Base-by-base conservation (phyloP, 179 eudicot genomes). In the Monotropa hypopitys region DNA sequence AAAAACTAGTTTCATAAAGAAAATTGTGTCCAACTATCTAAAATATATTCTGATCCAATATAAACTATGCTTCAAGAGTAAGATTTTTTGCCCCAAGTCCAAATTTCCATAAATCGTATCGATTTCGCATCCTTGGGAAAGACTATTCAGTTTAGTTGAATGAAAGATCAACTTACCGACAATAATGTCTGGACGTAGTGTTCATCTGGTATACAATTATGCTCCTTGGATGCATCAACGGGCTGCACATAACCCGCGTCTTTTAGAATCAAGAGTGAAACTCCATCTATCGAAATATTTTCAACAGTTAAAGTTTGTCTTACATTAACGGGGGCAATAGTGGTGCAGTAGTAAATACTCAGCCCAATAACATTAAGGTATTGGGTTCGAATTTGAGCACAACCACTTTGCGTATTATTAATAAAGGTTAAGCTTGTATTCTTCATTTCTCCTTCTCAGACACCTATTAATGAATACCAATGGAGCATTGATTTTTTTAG, bases 171-270 rank as follows among this genome's bases (percentile, higher is more conserved):
- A 88, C 97, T 93, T 86, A 93, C 98, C 78, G 93, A 90, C 73
- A 93, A 86, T 81, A 93, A 84, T 56, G 93, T 91, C 77, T 84
- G 92, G 74, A 93, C 97, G 75, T 92, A 93, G 86, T 93, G 98
- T 79, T 93, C 98, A 87, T 93, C 98, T 68, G 98, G 98, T 85
- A 93, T 92, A 85, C 98, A 93, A 78, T 93, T 93, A 78, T 93
- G 98, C 90, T 90, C 90, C 86, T 92, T 91, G 16, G 86, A 89
- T 43, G 66, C 76, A 80, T 93, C 93, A 40, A 78, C 85, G 76
- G 98, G 89, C 98, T 93, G 89, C 86, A 85, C 20, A 80, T 43
- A 35, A 80, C 72, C 72, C 73, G 32, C 80, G 79, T 3, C 40
- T 72, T 21, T 43, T 15, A 71, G 13, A 70, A 70, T 46, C 26